Evolutionary conservation across 73 alveolate genomes (phyloP), one percentile per base, ranked within the genome.

Genomic region (Effrenium voratum): DNA sequence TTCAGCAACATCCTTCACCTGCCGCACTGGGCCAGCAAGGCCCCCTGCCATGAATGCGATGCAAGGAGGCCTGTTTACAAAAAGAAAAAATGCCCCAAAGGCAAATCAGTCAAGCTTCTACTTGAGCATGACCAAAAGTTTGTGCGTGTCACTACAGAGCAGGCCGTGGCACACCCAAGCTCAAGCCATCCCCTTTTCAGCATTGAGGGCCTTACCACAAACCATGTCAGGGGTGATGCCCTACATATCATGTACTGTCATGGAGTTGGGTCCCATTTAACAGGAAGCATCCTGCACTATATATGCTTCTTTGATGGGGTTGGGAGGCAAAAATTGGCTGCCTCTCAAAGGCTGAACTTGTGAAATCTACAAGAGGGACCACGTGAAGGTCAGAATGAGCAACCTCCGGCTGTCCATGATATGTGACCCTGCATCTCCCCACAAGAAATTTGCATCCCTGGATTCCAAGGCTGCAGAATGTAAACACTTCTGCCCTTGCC

Each of bases 21-120:
- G 34, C 93, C 93, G 28, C 93, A 82, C 52, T 82, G 93, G 93
- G 46, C 45, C 52, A 43, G 43, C 38, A 2, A 3, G 76, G 5
- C 22, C 34, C 75, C 76, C n/a, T 82, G 93, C 46, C 34, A 34
- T 40, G 46, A 30, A 15, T 82, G 93, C 52, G 93, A 82, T 34
- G 68, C 75, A 28, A 28, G n/a, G 76, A 28, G 52, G 46, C 93
- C 93, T 16, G 52, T 49, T 34, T 43, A n/a, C 49, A 82, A 82
- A 40, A 82, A 82, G 36, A 49, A 49, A 34, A 50, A 50, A 13
- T 82, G 93, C 75, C 73, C 34, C 28, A 40, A 3, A 3, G 93
- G 93, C 2, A 82, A 82, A 50, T 49, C 76, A 28, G 50, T 43
- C 52, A 82, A 82, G 86, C 5, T 46, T 32, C 75, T n/a, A n/a